phyloP scores from a whole-genome alignment of 2,329 filamentous ascomycete genomes.

The Fusarium mundagurra region DNA sequence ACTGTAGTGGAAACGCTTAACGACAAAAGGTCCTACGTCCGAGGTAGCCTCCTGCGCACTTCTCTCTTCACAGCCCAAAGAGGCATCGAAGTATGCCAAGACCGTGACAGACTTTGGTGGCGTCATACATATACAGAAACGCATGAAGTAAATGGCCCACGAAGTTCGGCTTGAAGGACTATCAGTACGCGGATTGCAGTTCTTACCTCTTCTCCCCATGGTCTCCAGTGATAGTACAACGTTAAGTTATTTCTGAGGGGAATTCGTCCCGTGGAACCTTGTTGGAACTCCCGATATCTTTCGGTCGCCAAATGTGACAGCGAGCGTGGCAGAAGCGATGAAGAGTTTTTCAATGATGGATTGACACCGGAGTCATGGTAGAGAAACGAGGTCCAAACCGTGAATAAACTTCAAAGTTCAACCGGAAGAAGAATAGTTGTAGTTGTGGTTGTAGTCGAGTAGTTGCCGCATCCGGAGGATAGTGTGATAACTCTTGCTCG shows the following conservation, averaged over 20 bases:
- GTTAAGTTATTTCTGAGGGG: neutral
- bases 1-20: neutral
- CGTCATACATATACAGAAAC: neutral
- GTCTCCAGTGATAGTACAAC: neutral
- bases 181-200: neutral
- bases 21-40: neutral
- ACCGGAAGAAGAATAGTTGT: neutral
- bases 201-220: neutral
- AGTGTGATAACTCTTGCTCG: conserved; percentile 18
- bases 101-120: neutral
- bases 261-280: neutral
- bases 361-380: neutral
- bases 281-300: neutral
- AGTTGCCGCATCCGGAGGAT: neutral
- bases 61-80: neutral
- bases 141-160: neutral
- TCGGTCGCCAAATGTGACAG: neutral
- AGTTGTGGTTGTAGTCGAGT: neutral
- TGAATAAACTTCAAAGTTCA: neutral
- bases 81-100: neutral
- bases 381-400: too few species aligned
- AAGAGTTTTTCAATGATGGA: neutral
- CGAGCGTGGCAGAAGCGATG: neutral
- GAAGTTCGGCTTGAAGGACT: neutral
- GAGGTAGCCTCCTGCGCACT: neutral